A percentile compares a stretch with the other conserved stretches of the same genome.
These are phyloP conservation scores for Vigna reflexopilosa DNA, from an alignment of 306 rosid species.

Conservation along the genomic window DNA sequence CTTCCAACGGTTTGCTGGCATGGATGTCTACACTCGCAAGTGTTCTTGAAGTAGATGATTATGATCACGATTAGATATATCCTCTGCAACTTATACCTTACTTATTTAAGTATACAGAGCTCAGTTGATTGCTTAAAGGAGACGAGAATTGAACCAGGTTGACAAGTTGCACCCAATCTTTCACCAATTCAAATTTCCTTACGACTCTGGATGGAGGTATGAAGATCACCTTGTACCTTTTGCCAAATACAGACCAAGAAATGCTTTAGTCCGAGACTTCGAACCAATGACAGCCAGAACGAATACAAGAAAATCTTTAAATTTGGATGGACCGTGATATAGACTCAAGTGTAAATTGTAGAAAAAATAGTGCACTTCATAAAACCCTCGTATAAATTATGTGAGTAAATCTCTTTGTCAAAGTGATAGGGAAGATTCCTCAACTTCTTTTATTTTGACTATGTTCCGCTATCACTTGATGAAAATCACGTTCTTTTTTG, in stretches of 20 bases:
- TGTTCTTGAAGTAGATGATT: conserved; percentile 61
- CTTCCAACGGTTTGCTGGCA: conserved; percentile 60
- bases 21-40: conserved; percentile 79
- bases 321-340: conserved; percentile 1
- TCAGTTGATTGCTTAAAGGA: neutral
- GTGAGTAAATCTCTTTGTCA: neutral
- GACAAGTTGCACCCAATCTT: conserved; percentile 12
- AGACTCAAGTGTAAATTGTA: conserved; percentile 29
- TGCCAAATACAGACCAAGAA: neutral
- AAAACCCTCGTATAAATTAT: conserved; percentile 9
- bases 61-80: conserved; percentile 48
- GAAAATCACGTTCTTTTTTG: neutral
- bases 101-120: conserved; percentile 13
- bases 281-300: neutral
- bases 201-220: conserved; percentile 6
- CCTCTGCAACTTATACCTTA: conserved; percentile 5
- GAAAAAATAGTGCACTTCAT: neutral
- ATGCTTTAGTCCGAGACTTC: conserved; percentile 6
- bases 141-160: conserved; percentile 4
- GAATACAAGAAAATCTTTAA: conserved; percentile 4
- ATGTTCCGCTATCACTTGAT: neutral
- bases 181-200: conserved; percentile 15
- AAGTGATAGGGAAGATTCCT: neutral
- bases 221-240: conserved; percentile 23
- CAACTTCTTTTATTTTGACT: neutral